Conservation (phyloP, 2,329 filamentous ascomycete species). For the Neopestalotiopsis rosae region DNA sequence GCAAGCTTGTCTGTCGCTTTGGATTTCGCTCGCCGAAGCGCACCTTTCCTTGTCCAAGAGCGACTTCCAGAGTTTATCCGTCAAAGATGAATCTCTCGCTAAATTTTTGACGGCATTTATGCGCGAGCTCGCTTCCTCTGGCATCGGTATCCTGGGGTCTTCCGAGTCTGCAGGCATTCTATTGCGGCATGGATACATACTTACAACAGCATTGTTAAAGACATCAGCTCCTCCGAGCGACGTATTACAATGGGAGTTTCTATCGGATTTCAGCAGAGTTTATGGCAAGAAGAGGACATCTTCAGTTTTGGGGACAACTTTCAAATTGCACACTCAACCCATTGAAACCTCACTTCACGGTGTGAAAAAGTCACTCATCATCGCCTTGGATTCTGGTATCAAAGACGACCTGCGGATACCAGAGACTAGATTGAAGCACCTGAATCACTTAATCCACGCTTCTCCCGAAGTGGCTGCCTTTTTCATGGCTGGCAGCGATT, state of each 20-base stretch:
- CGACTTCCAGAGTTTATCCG: constrained; percentile 57
- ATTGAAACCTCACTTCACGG: constrained; percentile 62
- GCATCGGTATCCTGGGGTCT: constrained; percentile 39
- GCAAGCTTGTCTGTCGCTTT: constrained; percentile 78
- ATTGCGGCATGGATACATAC: constrained; percentile 67
- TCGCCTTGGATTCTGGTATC: constrained; percentile 65
- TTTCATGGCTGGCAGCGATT: constrained; percentile 86
- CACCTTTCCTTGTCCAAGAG: constrained; percentile 65
- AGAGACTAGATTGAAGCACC: constrained; percentile 57
- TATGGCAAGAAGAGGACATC: constrained; percentile 69
- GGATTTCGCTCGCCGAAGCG: constrained; percentile 70
- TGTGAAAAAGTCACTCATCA: constrained; percentile 67
- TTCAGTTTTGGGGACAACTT: constrained; percentile 55
- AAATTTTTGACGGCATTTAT: constrained; percentile 73
- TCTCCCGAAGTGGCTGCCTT: constrained; percentile 63
- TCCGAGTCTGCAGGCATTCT: constrained; percentile 50
- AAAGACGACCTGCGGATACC: constrained; percentile 59
- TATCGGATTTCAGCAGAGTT: constrained; percentile 70
- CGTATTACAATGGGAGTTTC: constrained; percentile 69
- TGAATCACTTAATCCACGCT: constrained; percentile 69
- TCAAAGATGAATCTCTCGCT: constrained; percentile 62
- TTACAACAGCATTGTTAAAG: constrained; percentile 63
- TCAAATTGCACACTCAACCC: constrained; percentile 51
- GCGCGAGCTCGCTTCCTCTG: constrained; percentile 53
- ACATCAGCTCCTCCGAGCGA: constrained; percentile 45